phyloP scores from a whole-genome alignment of 805 yeast genomes.

The Blastobotrys muscicola region DNA sequence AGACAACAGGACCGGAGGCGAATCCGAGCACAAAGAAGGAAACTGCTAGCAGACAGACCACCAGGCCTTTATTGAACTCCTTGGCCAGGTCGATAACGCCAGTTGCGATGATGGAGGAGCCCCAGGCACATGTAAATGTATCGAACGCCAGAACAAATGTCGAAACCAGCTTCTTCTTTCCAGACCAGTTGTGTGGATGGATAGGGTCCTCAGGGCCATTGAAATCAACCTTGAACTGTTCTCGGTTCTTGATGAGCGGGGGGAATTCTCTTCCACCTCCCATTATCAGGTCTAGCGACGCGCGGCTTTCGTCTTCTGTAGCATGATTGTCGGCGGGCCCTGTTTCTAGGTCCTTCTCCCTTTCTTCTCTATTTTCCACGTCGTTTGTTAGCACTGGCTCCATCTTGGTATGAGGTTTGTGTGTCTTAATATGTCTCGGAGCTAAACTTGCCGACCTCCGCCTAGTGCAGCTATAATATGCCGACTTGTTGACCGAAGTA shows the following conservation, averaged over 20 bases:
- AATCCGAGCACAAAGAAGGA: conserved; percentile 85
- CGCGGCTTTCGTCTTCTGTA: no score
- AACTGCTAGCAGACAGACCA: conserved; percentile 66
- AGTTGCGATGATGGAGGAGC: conserved; percentile 71
- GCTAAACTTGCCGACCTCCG: no score
- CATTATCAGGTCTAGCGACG: conserved; percentile 7
- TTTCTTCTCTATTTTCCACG: no score
- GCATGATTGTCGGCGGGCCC: no score
- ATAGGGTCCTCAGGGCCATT: conserved; percentile 73
- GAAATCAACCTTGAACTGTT: conserved; percentile 52
- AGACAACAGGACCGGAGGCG: conserved; percentile 82
- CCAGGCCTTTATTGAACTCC: conserved; percentile 53
- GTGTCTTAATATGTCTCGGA: no score
- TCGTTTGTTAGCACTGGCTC: no score
- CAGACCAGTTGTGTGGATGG: conserved; percentile 73
- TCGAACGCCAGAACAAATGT: conserved; percentile 37
- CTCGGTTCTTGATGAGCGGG: conserved; percentile 12
- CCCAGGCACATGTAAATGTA: conserved; percentile 51
- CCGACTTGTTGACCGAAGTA: no score
- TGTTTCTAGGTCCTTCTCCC: no score
- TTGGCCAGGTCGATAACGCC: conserved; percentile 40
- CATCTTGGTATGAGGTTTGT: no score
- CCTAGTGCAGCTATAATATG: no score
- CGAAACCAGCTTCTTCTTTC: conserved; percentile 33
- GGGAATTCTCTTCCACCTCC: conserved; percentile 18